Conservation (phyloP, 2,329 filamentous ascomycete genomes). For the Penicillium sp. region DNA sequence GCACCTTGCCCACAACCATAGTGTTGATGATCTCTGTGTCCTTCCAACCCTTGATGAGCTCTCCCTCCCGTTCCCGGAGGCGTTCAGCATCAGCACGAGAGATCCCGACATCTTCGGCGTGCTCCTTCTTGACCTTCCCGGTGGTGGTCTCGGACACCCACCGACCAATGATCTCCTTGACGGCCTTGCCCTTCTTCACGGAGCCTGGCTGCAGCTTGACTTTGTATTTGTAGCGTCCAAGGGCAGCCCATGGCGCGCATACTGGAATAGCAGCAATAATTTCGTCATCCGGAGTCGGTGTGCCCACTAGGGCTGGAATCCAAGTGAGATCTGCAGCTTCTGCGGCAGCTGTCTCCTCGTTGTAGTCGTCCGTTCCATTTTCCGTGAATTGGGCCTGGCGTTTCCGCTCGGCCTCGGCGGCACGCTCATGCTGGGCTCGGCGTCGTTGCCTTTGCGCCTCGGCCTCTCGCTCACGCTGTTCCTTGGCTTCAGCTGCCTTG, state of each 20-base stretch:
- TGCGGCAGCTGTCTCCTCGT: slow-evolving; percentile 51
- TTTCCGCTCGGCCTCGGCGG: slow-evolving; percentile 60
- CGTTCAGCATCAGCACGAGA: slow-evolving; percentile 62
- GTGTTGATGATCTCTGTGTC: slow-evolving; percentile 77
- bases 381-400: slow-evolving; percentile 73
- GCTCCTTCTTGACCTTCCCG: slow-evolving; percentile 47
- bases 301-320: slow-evolving; percentile 67
- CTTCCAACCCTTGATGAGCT: slow-evolving; percentile 76
- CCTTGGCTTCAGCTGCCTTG: slow-evolving; percentile 57
- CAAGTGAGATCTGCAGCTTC: slow-evolving; percentile 55
- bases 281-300: slow-evolving; percentile 76
- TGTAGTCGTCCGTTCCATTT: slow-evolving; percentile 59
- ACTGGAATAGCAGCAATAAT: slow-evolving; percentile 59
- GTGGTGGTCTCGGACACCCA: slow-evolving; percentile 66
- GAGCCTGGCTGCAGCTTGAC: slow-evolving; percentile 88
- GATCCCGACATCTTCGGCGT: slow-evolving; percentile 56
- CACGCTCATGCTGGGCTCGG: slow-evolving; percentile 73
- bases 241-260: slow-evolving; percentile 62
- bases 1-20: slow-evolving; percentile 75
- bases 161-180: slow-evolving; percentile 80
- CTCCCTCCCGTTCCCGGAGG: slow-evolving; percentile 83
- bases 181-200: slow-evolving; percentile 90
- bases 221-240: slow-evolving; percentile 80
- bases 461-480: slow-evolving; percentile 67
- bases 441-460: slow-evolving; percentile 72